A percentile compares a stretch with the other conserved stretches of the same genome.
Evolutionary conservation across 1,284 basidiomycete genomes (phyloP).

Genomic region (Puccinia polysora): DNA sequence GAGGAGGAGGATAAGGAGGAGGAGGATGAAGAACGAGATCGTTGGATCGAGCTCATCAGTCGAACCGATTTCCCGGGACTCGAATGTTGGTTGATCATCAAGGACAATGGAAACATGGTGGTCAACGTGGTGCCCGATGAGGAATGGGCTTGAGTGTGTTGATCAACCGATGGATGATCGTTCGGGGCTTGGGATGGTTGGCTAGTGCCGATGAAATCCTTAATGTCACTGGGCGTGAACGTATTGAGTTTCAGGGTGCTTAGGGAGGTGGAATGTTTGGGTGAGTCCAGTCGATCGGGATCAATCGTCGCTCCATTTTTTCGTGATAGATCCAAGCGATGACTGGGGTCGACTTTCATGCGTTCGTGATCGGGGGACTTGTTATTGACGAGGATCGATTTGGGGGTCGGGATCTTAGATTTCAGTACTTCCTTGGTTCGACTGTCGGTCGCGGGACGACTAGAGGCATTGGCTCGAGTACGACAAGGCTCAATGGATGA

Average conservation of each 20-base stretch:
- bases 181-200: neutral
- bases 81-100: too few relatives aligned
- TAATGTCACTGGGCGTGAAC: neutral
- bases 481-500: too few relatives aligned
- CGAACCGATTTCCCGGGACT: neutral
- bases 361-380: too few relatives aligned
- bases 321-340: neutral
- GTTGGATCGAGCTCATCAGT: neutral
- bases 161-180: neutral
- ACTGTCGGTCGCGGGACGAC: too few relatives aligned
- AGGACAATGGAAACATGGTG: too few relatives aligned
- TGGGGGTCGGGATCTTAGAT: too few relatives aligned
- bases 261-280: neutral
- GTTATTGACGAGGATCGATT: too few relatives aligned
- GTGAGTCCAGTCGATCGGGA: neutral
- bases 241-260: neutral
- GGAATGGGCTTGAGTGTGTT: neutral
- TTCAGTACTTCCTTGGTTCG: too few relatives aligned
- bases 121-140: neutral
- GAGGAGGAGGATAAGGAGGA: neutral
- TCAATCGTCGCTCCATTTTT: neutral
- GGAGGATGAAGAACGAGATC: neutral
- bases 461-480: too few relatives aligned
- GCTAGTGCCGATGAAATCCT: neutral
- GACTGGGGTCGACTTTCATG: neutral